Conservation (phyloP, 2,329 filamentous ascomycete genomes). For the Reticulascus tulasneorum region DNA sequence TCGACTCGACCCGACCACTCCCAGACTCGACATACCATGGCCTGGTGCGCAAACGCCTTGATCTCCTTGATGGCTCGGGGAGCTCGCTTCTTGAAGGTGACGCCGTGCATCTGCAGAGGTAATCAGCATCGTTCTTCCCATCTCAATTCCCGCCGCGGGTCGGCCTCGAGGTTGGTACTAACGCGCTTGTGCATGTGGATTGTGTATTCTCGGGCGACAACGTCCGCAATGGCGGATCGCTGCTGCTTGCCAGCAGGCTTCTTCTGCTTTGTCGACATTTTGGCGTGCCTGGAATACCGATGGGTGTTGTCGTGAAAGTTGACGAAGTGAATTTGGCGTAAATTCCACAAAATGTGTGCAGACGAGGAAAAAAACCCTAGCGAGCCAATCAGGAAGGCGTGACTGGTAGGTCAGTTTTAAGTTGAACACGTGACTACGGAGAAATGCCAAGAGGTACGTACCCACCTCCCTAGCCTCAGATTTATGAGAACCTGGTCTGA, state of each 20-base stretch:
- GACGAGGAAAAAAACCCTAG: slow-evolving; percentile 11
- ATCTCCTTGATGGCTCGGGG: slow-evolving; percentile 99
- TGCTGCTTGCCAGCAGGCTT: slow-evolving; percentile 62
- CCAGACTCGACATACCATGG: slow-evolving; percentile 73
- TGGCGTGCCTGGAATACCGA: slow-evolving; percentile 14
- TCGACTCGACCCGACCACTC: not conserved
- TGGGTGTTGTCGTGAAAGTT: slow-evolving; percentile 14
- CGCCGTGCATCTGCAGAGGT: slow-evolving; percentile 77
- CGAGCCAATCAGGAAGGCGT: slow-evolving; percentile 4
- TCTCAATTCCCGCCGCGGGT: slow-evolving; percentile 1
- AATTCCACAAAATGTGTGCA: slow-evolving; percentile 14
- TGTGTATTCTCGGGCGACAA: slow-evolving; percentile 99
- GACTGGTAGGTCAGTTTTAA: not conserved
- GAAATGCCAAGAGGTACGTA: slow-evolving; percentile 6
- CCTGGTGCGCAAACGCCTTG: slow-evolving; percentile 84
- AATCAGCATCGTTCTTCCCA: slow-evolving; percentile 27
- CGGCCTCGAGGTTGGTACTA: slow-evolving; percentile 10
- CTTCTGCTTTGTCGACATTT: slow-evolving; percentile 65
- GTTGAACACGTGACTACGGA: slow-evolving; percentile 2
- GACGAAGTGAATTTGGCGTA: slow-evolving; percentile 5
- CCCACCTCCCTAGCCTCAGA: not conserved
- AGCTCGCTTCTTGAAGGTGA: slow-evolving; percentile 99
- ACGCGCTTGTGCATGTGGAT: slow-evolving; percentile 98
- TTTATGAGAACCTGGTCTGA: slow-evolving; percentile 3
- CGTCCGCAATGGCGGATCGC: slow-evolving; percentile 96